Evolutionary conservation across 768 basidiomycete species (phyloP), one percentile per base, ranked within the genome.

Genomic region (Boletus rex-veris): DNA sequence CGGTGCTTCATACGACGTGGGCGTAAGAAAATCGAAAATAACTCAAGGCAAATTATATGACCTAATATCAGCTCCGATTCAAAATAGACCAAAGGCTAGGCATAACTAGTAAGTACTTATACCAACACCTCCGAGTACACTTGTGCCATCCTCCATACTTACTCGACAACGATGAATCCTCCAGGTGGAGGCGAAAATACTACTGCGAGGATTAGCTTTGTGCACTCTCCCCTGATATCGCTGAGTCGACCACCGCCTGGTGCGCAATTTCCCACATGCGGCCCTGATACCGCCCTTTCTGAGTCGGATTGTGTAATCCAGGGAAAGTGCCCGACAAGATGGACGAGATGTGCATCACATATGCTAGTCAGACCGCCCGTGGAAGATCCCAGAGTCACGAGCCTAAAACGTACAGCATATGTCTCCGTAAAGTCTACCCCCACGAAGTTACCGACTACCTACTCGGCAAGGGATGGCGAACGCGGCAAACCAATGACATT

Each of bases 1-100:
- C 88, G 87, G 83, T 88, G 82, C 87, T 88, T 88, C 81, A 71
- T 73, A 77, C 85, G 80, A 80, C 83, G 78, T 64, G 63, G 67
- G 24, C 57, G 49, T 50, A 52, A 21, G 58, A 54, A 59, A 61
- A 60, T 28, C 8, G 28, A 28, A 28, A 28, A 28, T 28, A 57
- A 70, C 68, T 71, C 66, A 52, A 58, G 52, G 48, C 37, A 42
- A 30, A 4, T 38, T 47, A 48, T 57, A 21, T 24, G 35, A 35
- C 41, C 18, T 30, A 45, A 64, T 63, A 49, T 30, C 4, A 60
- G 30, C 60, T 66, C 65, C 65, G 65, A 61, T 40, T 52, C 11
- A 65, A 61, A 62, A 15, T 45, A 1, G 48, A 21, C 50, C 39
- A 28, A n/a, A 24, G 24, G 24, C 24, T 5, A 5, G 5, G 24